Evolutionary conservation across 768 basidiomycete species (phyloP).

Genomic region (Pholiota molesta): DNA sequence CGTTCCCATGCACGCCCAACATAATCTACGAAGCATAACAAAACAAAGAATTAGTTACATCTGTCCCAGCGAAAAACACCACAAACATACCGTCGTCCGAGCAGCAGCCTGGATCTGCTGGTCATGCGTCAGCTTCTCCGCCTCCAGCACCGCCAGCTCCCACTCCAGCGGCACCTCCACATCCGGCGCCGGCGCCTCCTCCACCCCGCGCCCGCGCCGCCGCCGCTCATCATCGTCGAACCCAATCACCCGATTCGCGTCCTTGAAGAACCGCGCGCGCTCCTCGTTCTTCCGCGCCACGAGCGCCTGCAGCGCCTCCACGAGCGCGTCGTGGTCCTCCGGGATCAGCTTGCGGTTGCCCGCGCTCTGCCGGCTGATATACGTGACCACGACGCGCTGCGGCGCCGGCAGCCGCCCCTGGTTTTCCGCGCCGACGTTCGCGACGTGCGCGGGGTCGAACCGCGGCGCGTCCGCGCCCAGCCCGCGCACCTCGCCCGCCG

Average conservation of each 20-base stretch:
- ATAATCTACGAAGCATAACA: too few species aligned
- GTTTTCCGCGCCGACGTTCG: constrained; percentile 24
- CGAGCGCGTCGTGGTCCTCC: constrained; percentile 58
- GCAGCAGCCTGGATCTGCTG: constrained; percentile 71
- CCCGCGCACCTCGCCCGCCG: constrained; percentile 18
- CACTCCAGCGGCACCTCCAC: constrained; percentile 37
- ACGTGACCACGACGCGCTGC: constrained; percentile 65
- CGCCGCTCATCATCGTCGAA: constrained; percentile 13
- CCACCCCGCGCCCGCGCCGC: neutral
- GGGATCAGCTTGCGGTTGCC: constrained; percentile 50
- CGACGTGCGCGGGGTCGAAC: constrained; percentile 8
- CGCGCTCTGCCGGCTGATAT: constrained; percentile 69
- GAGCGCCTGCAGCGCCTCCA: constrained; percentile 54
- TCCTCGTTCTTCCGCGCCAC: constrained; percentile 39
- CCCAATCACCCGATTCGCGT: constrained; percentile 8
- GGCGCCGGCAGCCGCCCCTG: constrained; percentile 42
- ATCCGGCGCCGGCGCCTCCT: constrained; percentile 16
- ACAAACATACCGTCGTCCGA: constrained; percentile 66
- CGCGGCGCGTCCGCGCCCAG: constrained; percentile 13
- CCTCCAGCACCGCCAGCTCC: constrained; percentile 63
- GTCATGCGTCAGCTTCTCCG: constrained; percentile 72
- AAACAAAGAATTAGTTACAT: too few species aligned
- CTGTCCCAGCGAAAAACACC: too few species aligned
- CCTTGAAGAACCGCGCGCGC: constrained; percentile 19
- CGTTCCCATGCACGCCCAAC: constrained; percentile 79